Percentiles rank a stretch among this genome's conserved stretches.
phyloP scores from a whole-genome alignment of 208 protist genomes.

The Lotmaria passim region DNA sequence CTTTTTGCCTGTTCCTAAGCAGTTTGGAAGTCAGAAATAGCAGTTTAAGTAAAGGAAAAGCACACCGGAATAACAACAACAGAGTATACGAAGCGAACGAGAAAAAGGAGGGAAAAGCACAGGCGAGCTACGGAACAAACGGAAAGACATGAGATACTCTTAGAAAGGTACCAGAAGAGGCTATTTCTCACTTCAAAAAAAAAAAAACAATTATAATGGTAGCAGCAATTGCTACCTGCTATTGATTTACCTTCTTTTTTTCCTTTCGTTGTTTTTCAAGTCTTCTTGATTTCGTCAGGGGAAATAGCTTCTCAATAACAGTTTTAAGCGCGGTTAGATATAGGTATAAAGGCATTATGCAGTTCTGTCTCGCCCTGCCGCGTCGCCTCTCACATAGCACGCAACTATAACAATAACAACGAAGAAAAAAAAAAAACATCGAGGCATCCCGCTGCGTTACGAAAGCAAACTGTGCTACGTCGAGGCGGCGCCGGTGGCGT shows the following conservation, averaged over 20 bases:
- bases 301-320: background rate
- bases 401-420: background rate
- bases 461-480: background rate
- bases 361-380: too few species aligned
- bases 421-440: background rate
- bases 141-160: too few species aligned
- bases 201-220: too few species aligned
- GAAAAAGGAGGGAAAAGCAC: background rate
- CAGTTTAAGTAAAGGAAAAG: too few species aligned
- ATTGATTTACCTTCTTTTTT: background rate
- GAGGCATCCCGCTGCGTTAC: background rate
- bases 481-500: constrained; percentile 3
- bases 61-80: too few species aligned
- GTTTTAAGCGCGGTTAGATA: background rate
- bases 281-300: background rate
- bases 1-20: too few species aligned
- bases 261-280: background rate
- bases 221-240: too few species aligned
- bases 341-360: background rate
- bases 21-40: too few species aligned
- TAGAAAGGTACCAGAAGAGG: too few species aligned
- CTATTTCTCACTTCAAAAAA: too few species aligned
- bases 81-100: background rate
- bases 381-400: too few species aligned
- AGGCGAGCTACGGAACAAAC: too few species aligned